Base-by-base conservation (phyloP, 2,329 filamentous ascomycete species). In the Pseudonectria buxi region DNA sequence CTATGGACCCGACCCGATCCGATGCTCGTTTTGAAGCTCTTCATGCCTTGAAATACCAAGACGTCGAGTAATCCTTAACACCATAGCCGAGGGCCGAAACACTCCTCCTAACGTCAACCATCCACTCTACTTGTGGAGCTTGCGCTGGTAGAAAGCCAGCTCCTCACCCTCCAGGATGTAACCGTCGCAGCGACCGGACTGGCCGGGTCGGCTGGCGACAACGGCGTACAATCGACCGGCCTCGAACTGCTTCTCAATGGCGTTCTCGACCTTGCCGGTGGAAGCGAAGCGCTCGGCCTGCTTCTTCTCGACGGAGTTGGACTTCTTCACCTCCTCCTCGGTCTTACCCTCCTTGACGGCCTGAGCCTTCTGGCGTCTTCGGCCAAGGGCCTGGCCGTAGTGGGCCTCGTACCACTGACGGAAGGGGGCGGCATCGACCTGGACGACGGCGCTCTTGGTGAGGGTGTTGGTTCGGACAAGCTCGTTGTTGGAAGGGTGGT, bases 401-500 rank as follows among this genome's bases (percentile, higher is more conserved):
- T 98, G 92, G 57, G 92, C 87, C 82, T 98, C 92, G 75, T 94
- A 98, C 92, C 92, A 98, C 76, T 96, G 90, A 69, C 92, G 81
- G 86, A 98, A 98, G 56, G 92, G 92, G 50, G 92, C 87, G 60
- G 94, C 92, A 71, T 98, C 92, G 72, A 98, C 76, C 79, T 98
- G 92, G 68, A 98, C 86, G 63, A 98, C 86, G 74, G 92, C 92
- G 65, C 87, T 87, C 76, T 89, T 94, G 79, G 92, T 98, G 68
- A 98, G 81, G 76, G 92, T 96, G 84, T 98, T 98, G 72, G 92
- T 98, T 66, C 92, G 92, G 78, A 98, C 89, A 59, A 98, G 81
- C 77, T 98, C 92, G 87, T 98, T 98, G 89, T 98, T 98, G 69
- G 90, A 95, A 49, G 92, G 94, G 75, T 98, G 94, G 86, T 88